Percentiles rank a stretch among this genome's conserved stretches.
Evolutionary conservation across 2,329 filamentous ascomycete genomes (phyloP).

Genomic region (Bipolaris oryzae): DNA sequence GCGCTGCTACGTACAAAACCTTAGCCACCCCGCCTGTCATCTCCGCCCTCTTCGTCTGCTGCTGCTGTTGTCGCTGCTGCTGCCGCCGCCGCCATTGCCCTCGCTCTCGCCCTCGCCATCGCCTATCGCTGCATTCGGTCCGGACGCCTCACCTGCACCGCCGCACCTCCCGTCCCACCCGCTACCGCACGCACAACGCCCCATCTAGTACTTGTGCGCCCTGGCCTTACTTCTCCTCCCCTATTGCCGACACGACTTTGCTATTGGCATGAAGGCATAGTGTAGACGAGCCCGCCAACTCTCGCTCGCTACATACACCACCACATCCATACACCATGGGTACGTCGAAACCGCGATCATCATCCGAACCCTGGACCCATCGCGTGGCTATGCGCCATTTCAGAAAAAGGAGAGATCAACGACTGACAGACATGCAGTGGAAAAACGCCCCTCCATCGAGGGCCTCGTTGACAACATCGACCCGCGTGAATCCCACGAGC

Average conservation of each 20-base stretch:
- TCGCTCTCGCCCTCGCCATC: not conserved
- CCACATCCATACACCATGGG: constrained; percentile 32
- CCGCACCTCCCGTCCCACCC: constrained; percentile 13
- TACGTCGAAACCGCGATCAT: constrained; percentile 21
- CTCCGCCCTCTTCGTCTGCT: not conserved
- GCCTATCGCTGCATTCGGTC: constrained; percentile 1
- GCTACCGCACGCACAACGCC: not conserved
- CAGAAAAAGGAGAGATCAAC: not conserved
- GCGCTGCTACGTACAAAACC: not conserved
- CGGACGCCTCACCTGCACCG: constrained; percentile 10
- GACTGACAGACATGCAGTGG: constrained; percentile 38
- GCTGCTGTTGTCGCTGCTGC: not conserved
- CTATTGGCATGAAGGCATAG: constrained; percentile 38
- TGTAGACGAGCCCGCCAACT: constrained; percentile 17
- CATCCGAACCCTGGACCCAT: constrained; percentile 2
- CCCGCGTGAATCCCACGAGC: constrained; percentile 42
- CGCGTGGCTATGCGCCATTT: not conserved
- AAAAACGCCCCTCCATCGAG: constrained; percentile 48
- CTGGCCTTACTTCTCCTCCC: not conserved
- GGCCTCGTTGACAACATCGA: constrained; percentile 48
- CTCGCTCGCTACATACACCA: constrained; percentile 32
- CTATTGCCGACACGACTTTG: constrained; percentile 2
- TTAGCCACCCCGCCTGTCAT: not conserved
- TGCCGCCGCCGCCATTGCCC: not conserved
- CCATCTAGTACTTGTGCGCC: not conserved